Conservation (phyloP, 179 eudicot species). For the Camellia oleifera region DNA sequence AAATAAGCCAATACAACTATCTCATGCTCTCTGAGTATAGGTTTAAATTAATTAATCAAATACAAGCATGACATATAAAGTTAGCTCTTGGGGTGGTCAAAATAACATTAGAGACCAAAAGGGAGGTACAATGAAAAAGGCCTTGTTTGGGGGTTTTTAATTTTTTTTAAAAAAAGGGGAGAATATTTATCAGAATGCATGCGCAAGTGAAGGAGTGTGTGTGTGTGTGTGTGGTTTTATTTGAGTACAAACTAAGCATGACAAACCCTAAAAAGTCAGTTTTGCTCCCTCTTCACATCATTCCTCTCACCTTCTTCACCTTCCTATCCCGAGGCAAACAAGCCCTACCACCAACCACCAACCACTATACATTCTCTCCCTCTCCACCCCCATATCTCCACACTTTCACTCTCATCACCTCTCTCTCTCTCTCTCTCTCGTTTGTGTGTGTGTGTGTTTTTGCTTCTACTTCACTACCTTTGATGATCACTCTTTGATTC, state of each 20-base stretch:
- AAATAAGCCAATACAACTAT: conserved; percentile 39
- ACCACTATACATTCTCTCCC: conserved; percentile 22
- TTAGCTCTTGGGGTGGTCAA: conserved; percentile 2
- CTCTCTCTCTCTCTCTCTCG: conserved; percentile 9
- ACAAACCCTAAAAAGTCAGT: conserved; percentile 46
- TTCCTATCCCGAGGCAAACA: conserved; percentile 41
- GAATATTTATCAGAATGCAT: conserved; percentile 36
- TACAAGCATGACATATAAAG: conserved; percentile 35
- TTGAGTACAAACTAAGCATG: conserved; percentile 77
- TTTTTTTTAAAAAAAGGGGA: neutral
- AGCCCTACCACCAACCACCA: conserved; percentile 18
- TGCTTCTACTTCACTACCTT: neutral
- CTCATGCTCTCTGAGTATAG: conserved; percentile 17
- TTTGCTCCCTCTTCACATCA: conserved; percentile 10
- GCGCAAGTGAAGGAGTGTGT: conserved; percentile 26
- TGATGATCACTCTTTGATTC: neutral
- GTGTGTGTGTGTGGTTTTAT: conserved; percentile 7
- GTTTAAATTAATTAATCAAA: conserved; percentile 25
- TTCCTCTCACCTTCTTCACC: conserved; percentile 18
- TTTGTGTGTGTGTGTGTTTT: neutral
- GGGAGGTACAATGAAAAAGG: conserved; percentile 21
- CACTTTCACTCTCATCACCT: neutral
- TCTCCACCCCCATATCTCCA: too few relatives aligned
- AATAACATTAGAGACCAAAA: conserved; percentile 23
- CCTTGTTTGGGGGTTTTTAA: conserved; percentile 17